Evolutionary conservation across 345 rosid genomes (phyloP).

Genomic region (Melaleuca alternifolia): DNA sequence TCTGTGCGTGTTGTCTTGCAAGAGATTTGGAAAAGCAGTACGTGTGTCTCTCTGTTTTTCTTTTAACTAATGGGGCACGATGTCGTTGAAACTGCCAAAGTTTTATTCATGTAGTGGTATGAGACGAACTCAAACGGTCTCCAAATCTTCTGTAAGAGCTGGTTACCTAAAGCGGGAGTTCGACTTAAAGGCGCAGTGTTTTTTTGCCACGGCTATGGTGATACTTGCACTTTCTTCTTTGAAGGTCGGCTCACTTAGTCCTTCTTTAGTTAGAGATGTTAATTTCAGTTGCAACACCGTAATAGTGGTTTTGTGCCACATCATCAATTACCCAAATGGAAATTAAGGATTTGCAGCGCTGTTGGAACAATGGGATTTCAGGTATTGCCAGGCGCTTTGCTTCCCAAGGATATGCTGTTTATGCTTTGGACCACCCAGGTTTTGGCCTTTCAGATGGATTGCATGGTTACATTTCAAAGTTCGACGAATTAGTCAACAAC

Average conservation of each 20-base stretch:
- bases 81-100: neutral
- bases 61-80: neutral
- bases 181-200: slow-evolving; percentile 59
- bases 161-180: slow-evolving; percentile 58
- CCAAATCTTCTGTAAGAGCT: slow-evolving; percentile 72
- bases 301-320: neutral
- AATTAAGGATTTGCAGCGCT: neutral
- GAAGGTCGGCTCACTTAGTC: slow-evolving; percentile 42
- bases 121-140: slow-evolving; percentile 60
- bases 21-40: neutral
- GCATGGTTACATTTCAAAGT: slow-evolving; percentile 76
- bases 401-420: slow-evolving; percentile 60
- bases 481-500: slow-evolving; percentile 63
- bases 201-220: slow-evolving; percentile 94
- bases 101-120: slow-evolving; percentile 47
- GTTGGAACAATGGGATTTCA: slow-evolving; percentile 9
- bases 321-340: neutral
- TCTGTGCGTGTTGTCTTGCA: neutral
- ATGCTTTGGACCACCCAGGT: slow-evolving; percentile 91
- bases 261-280: neutral
- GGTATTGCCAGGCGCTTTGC: slow-evolving; percentile 78
- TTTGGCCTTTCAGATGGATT: slow-evolving; percentile 90
- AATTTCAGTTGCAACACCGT: neutral
- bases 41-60: neutral
- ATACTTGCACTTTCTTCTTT: slow-evolving; percentile 96